Base-by-base conservation (phyloP, 2,329 filamentous ascomycete genomes). In the Fusarium sp. region DNA sequence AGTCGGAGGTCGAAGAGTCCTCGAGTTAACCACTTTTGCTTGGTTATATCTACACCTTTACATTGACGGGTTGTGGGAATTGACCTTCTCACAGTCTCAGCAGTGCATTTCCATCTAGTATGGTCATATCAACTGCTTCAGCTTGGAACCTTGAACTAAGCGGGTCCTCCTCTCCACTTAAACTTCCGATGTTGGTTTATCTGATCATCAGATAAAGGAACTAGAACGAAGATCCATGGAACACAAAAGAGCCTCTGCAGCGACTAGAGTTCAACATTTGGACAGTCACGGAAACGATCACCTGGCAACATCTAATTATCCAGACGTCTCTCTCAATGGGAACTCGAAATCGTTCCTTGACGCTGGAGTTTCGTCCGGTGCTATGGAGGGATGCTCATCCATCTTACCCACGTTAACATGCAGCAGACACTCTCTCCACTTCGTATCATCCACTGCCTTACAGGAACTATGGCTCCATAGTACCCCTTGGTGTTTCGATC, bases 191-290 rank as follows among this genome's bases (percentile, higher is more conserved):
- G 15, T 34, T 7, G n/a, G 32, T 46, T 32, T 47, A 42, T 51
- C 47, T 55, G 46, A 63, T 63, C 56, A 67, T 69, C 66, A 60
- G 66, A 69, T 69, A 69, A 69, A 36, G 17, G 40, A 39, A 36
- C 39, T 38, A 48, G 21, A 21, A 21, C 23, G 19, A 38, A 17
- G n/a, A 67, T 64, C 36, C 63, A 40, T 67, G 52, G 38, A 28
- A 42, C 23, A 9, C 39, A 55, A 43, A 43, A 32, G 40, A 63
- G 39, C 40, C 28, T 56, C 50, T 62, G 47, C 60, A 32, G 38
- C 20, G 11, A 32, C 34, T 45, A 42, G 42, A 54, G 19, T 32
- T 49, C 30, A n/a, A 30, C 32, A 43, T 52, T 52, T 38, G 24
- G 30, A 49, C 43, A 20, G 7, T 44, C 49, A 15, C 2, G 47